Evolutionary conservation across 192 early-diverging fungal genomes (phyloP).

Genomic region (Podila minutissima): DNA sequence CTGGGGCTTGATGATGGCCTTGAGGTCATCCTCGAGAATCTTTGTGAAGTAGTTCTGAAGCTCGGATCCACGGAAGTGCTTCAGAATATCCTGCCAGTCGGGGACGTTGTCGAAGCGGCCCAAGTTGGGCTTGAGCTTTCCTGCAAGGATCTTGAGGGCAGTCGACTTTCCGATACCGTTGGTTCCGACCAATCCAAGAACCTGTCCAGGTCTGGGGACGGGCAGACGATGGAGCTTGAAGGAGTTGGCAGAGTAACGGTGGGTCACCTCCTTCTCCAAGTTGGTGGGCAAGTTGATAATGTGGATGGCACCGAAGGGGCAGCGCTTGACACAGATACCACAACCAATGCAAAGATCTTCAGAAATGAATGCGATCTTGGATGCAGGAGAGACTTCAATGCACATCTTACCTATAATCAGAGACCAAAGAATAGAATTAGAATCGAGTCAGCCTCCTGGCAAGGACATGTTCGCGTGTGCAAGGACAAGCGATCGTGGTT

Average conservation of each 20-base stretch:
- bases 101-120: slow-evolving; percentile 86
- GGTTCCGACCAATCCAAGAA: slow-evolving; percentile 96
- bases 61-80: slow-evolving; percentile 96
- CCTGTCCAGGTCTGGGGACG: slow-evolving; percentile 95
- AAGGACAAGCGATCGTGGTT: not conserved
- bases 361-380: slow-evolving; percentile 93
- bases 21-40: slow-evolving; percentile 95
- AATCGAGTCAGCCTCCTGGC: not conserved
- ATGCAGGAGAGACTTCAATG: slow-evolving; percentile 88
- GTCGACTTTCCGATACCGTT: slow-evolving; percentile 97
- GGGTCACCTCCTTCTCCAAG: slow-evolving; percentile 93
- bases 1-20: slow-evolving; percentile 96
- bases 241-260: slow-evolving; percentile 95
- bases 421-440: not conserved
- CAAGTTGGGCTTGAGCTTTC: slow-evolving; percentile 96
- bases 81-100: slow-evolving; percentile 96
- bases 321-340: slow-evolving; percentile 97
- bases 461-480: not conserved
- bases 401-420: slow-evolving; percentile 82
- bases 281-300: slow-evolving; percentile 98
- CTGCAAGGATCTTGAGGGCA: slow-evolving; percentile 93
- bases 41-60: slow-evolving; percentile 99
- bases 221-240: slow-evolving; percentile 99
- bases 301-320: slow-evolving; percentile 94
- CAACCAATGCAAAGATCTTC: slow-evolving; percentile 98